These are phyloP conservation scores for Coniochaeta hoffmannii DNA, from an alignment of 2,329 filamentous ascomycete genomes.

Conservation along the genomic window DNA sequence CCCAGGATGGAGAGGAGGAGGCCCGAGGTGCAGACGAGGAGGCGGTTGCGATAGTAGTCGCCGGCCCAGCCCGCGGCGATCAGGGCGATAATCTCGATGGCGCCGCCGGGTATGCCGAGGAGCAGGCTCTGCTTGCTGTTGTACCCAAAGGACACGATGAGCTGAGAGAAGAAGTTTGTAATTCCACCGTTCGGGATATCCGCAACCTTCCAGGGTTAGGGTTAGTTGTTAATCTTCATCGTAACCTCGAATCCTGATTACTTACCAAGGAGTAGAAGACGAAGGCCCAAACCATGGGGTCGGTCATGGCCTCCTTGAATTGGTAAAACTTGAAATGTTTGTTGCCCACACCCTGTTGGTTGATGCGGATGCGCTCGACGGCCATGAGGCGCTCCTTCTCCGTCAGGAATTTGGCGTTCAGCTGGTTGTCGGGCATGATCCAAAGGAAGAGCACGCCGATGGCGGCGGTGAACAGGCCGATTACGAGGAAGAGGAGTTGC, in stretches of 20 bases:
- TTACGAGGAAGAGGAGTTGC: slow-evolving; percentile 55
- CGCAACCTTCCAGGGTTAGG: too few species aligned
- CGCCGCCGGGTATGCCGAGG: slow-evolving; percentile 58
- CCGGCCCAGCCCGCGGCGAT: slow-evolving; percentile 36
- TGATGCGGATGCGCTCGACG: slow-evolving; percentile 47
- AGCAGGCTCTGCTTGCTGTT: slow-evolving; percentile 54
- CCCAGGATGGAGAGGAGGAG: slow-evolving; percentile 48
- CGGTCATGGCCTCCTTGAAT: slow-evolving; percentile 31
- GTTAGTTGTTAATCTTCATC: too few species aligned
- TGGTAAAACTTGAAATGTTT: slow-evolving; percentile 61
- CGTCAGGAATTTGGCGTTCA: slow-evolving; percentile 38
- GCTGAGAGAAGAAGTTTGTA: slow-evolving; percentile 31
- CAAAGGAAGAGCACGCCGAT: slow-evolving; percentile 42
- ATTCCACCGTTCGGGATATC: slow-evolving; percentile 29
- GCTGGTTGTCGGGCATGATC: slow-evolving; percentile 35
- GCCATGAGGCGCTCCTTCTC: slow-evolving; percentile 51
- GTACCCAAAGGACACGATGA: slow-evolving; percentile 53
- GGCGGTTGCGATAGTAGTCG: slow-evolving; percentile 46
- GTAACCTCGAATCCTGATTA: too few species aligned
- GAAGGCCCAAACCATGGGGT: slow-evolving; percentile 30
- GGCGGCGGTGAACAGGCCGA: slow-evolving; percentile 41
- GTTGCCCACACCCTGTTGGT: slow-evolving; percentile 63
- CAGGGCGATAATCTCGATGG: slow-evolving; percentile 40
- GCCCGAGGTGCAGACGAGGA: slow-evolving; percentile 46
- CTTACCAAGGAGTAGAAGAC: slow-evolving; percentile 23